Evolutionary conservation across 2,329 filamentous ascomycete genomes (phyloP), one percentile per base, ranked within the genome.

Genomic region (Colletotrichum euphorbiae): DNA sequence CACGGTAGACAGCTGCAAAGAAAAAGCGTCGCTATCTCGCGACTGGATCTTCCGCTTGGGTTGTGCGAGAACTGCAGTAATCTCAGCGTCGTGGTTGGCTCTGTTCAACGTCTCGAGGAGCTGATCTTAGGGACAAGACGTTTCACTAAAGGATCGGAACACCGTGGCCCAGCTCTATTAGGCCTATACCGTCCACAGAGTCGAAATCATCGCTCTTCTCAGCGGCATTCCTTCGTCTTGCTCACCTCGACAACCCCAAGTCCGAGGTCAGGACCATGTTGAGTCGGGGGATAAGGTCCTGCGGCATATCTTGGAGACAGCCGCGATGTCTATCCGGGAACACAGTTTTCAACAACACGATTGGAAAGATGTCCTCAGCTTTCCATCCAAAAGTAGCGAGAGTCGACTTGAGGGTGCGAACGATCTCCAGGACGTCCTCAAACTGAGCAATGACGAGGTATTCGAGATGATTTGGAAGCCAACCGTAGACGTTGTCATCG

Each of bases 71-170:
- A 72, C 74, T 9, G 73, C 76, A 0, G 24, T 79, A 6, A 71
- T n/a, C 70, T 79, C 3, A 73, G 71, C 4, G 69, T 77, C 6
- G 74, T 76, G 11, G 46, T 65, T 3, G 73, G 72, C 2, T 74
- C 75, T 19, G 13, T 75, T 3, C 69, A 73, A 1, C 42, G 73
- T 0, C 57, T 77, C 3, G 59, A 61, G 5, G 72, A 75, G 4
- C 74, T 73, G 0, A 33, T 77, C 6, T 36, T 70, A 0, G 78
- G 77, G 77, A 74, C 73, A 2, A 69, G 72, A 6, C 74, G 76
- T 6, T 79, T 75, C 45, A 73, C 75, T 60, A 77, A 77, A 75
- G n/a, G 76, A 77, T 42, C 31, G 65, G 2, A 43, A 70, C 9
- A 65, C 71, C 0, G 62, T 70, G 6, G 61, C 31, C 3, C 50